phyloP scores from a whole-genome alignment of 1,284 basidiomycete genomes.

The Austroboletus niveus region DNA sequence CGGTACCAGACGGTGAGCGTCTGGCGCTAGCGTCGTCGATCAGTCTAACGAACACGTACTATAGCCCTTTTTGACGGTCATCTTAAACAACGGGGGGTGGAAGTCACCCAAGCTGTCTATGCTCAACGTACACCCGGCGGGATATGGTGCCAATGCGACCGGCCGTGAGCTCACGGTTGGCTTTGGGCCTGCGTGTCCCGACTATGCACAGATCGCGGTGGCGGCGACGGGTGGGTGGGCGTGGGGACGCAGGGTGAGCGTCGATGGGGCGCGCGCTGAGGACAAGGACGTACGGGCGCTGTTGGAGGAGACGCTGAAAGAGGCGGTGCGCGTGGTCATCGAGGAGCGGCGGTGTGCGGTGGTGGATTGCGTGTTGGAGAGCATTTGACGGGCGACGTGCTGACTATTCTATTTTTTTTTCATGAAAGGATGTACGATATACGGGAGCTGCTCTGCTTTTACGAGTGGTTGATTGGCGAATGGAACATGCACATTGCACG shows the following conservation, averaged over 20 bases:
- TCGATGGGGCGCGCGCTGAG: constrained; percentile 2
- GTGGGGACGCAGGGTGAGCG: constrained; percentile 52
- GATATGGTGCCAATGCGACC: constrained; percentile 47
- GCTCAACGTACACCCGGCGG: constrained; percentile 61
- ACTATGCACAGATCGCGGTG: constrained; percentile 60
- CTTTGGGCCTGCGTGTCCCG: constrained; percentile 63
- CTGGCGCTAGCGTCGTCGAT: too few species aligned
- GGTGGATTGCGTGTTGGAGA: constrained; percentile 50
- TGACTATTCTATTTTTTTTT: too few species aligned
- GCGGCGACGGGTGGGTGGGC: constrained; percentile 63
- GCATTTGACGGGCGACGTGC: constrained; percentile 24
- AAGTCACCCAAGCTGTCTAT: constrained; percentile 63
- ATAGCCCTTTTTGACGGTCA: constrained; percentile 67
- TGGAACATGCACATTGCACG: too few species aligned
- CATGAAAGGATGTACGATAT: too few species aligned
- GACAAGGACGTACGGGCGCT: constrained; percentile 26
- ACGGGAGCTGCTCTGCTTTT: too few species aligned
- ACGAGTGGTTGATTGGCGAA: too few species aligned
- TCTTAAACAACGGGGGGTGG: constrained; percentile 74
- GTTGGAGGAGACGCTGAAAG: constrained; percentile 42
- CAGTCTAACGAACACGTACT: background rate
- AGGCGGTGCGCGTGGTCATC: constrained; percentile 55
- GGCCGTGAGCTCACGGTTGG: constrained; percentile 56
- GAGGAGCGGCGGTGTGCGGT: constrained; percentile 62
- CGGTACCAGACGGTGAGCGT: constrained; percentile 58